Percentiles rank a stretch among this genome's conserved stretches.
Conservation (phyloP, 2,329 filamentous ascomycete species). For the Aspergillus brunneoviolaceus region DNA sequence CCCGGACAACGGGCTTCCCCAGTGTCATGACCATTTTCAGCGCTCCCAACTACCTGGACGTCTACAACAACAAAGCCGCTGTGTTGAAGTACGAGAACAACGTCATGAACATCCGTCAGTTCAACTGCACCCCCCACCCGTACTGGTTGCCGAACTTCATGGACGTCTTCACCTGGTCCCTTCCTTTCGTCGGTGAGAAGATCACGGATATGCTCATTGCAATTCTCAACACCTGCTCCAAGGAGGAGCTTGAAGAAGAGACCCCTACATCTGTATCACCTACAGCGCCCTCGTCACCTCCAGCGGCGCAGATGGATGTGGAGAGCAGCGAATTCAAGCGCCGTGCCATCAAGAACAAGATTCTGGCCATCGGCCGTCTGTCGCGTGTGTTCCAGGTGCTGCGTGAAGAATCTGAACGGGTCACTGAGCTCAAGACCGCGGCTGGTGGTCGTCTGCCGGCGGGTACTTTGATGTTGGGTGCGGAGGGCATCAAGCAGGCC, state of each 20-base stretch:
- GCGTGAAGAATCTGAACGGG: constrained; percentile 92
- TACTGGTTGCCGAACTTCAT: constrained; percentile 99
- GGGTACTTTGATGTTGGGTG: constrained; percentile 95
- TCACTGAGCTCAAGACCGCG: constrained; percentile 96
- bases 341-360: constrained; percentile 99
- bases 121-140: constrained; percentile 98
- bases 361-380: constrained; percentile 91
- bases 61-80: constrained; percentile 99
- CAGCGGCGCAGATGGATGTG: constrained; percentile 66
- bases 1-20: constrained; percentile 93
- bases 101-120: constrained; percentile 99
- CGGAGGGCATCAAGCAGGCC: constrained; percentile 97
- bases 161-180: constrained; percentile 99
- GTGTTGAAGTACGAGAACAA: constrained; percentile 99
- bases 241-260: constrained; percentile 93
- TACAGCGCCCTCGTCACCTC: constrained; percentile 69
- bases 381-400: constrained; percentile 98
- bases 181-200: constrained; percentile 98
- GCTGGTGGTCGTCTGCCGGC: constrained; percentile 88
- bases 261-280: constrained; percentile 71
- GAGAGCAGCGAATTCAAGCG: constrained; percentile 93
- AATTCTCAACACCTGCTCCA: constrained; percentile 97
- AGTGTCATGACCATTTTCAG: constrained; percentile 99
- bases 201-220: constrained; percentile 99
- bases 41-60: constrained; percentile 95